Evolutionary conservation across 1,284 basidiomycete species (phyloP), one percentile per base, ranked within the genome.

Genomic region (Tylopilus sp.): DNA sequence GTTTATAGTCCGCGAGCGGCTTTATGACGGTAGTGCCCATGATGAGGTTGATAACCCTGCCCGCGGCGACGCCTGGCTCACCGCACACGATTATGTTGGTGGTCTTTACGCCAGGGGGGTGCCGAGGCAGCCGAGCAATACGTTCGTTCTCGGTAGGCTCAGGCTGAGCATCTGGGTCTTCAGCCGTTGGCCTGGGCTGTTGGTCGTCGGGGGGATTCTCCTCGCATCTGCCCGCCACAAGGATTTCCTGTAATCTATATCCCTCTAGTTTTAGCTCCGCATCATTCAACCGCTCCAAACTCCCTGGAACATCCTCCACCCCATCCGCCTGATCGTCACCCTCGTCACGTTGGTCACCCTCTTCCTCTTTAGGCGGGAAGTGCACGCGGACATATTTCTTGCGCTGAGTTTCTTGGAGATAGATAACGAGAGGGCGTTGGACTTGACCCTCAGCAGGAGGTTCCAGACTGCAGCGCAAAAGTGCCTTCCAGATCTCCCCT

Each of bases 31-130:
- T 55, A 5, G 39, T 4, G 4, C 39, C 52, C 0, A 48, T 10
- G 24, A 60, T 59, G 3, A 65, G 37, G 48, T 63, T 64, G 45
- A 62, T 38, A 15, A 60, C 63, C 28, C 57, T 35, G 3, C 58
- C 54, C 2, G 57, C 52, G 11, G 54, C 64, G 12, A 52, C 57
- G 11, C 62, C 62, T 17, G 61, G 63, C 34, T 65, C 63, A 14
- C 66, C 63, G 18, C 65, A 67, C 28, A 68, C 42, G 35, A 68
- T 42, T 18, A 64, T 46, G 39, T 68, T 64, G 44, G 40, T 61
- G 1, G 62, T 66, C 41, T 61, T 60, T 11, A 40, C 29, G 0
- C 59, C 54, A 1, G 52, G 63, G 11, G 58, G 61, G 34, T 62
- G 63, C 15, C 37, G 52, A 7, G 54, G 59, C 9, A 64, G 48